Evolutionary conservation across 768 basidiomycete species (phyloP), one percentile per base, ranked within the genome.

Genomic region (Macrolepiota fuliginosa): DNA sequence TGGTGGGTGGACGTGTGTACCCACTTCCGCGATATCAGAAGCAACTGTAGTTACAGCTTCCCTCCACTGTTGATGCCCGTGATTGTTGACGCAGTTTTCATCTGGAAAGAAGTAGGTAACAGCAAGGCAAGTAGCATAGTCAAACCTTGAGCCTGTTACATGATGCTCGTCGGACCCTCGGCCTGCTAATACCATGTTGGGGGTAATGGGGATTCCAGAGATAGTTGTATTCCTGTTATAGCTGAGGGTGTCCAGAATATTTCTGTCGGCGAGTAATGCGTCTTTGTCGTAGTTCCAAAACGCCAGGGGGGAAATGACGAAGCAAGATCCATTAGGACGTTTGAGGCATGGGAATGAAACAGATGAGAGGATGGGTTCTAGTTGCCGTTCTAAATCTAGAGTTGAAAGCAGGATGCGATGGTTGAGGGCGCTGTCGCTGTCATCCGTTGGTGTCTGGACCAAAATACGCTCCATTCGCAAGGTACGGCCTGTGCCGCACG

Each of bases 91-190:
- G 73, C 92, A 94, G 64, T 89, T 86, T 15, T 78, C 82, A 65
- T 92, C 89, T 1, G 83, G 86, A 69, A 95, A 92, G 74, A 92
- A 87, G 72, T 91, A 94, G 0, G 91, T 92, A 61, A 94, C 77
- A 15, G 87, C 90, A 19, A 94, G 81, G 68, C 86, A 90, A 55
- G 79, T 83, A 51, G 90, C 89, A 62, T 79, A 83, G 67, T 89
- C 87, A 54, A 86, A 79, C 61, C 79, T 77, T n/a, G 77, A 73
- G 36, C 73, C 70, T n/a, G 73, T 72, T 55, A 73, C 74, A 61
- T 80, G 79, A 51, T 80, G 81, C 56, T 88, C 83, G 53, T 77
- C 79, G 15, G 77, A 77, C 24, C 83, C 85, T 61, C 89, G 79
- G 19, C 90, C 87, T 7, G 90, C 90, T 39, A 94, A 74, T 32